These are phyloP conservation scores for Babesia divergens DNA, from an alignment of 169 alveolate genomes.

Conservation along the genomic window DNA sequence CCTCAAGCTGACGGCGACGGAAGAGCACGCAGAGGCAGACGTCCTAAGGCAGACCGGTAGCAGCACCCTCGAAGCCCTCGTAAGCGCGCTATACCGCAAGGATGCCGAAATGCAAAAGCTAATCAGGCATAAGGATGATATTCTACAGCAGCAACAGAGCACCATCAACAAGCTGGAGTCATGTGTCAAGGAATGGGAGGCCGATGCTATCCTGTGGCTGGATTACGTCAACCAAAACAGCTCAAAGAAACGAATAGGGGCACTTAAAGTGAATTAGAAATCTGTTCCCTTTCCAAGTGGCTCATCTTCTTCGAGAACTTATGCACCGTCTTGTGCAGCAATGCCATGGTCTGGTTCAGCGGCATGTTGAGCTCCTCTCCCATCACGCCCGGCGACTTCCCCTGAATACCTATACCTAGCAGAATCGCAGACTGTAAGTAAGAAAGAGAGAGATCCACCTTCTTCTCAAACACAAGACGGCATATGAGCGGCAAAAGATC, in stretches of 20 bases:
- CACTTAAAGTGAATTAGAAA: slow-evolving; percentile 19
- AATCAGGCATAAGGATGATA: slow-evolving; percentile 26
- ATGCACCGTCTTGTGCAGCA: slow-evolving; percentile 55
- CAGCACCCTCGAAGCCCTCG: slow-evolving; percentile 35
- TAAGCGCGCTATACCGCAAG: slow-evolving; percentile 56
- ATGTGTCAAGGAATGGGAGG: slow-evolving; percentile 64
- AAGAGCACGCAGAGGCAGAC: slow-evolving; percentile 12
- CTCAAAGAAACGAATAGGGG: not conserved
- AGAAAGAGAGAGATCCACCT: slow-evolving; percentile 33
- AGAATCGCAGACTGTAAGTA: slow-evolving; percentile 57
- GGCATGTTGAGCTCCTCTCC: slow-evolving; percentile 68
- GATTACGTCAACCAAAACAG: slow-evolving; percentile 58
- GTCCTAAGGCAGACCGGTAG: slow-evolving; percentile 21
- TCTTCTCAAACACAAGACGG: slow-evolving; percentile 46
- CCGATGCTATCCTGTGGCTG: slow-evolving; percentile 63
- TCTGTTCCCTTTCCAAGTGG: slow-evolving; percentile 21
- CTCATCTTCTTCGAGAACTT: slow-evolving; percentile 50
- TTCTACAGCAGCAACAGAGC: slow-evolving; percentile 39
- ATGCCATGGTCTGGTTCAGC: slow-evolving; percentile 65
- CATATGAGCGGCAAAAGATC: slow-evolving; percentile 59
- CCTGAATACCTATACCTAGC: slow-evolving; percentile 58
- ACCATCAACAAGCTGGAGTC: slow-evolving; percentile 30
- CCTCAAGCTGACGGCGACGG: slow-evolving; percentile 29
- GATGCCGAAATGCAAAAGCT: slow-evolving; percentile 37
- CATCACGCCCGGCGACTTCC: slow-evolving; percentile 35